Evolutionary conservation across 805 yeast genomes (phyloP), one percentile per base, ranked within the genome.

Genomic region (Maudiozyma turicensis): DNA sequence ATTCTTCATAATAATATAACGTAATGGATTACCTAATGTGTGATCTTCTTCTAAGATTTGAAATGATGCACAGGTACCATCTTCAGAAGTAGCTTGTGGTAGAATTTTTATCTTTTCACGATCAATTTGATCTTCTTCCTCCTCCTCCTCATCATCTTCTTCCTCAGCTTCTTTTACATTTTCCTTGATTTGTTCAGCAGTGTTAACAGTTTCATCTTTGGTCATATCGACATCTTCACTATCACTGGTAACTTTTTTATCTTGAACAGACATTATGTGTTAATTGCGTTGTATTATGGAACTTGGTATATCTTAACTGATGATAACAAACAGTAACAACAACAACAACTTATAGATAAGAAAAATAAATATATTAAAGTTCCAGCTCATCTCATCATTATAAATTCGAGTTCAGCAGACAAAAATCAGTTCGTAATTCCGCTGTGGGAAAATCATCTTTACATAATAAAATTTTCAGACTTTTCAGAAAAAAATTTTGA

Each of bases 1-100:
- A 63, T 93, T 93, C 71, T 91, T 90, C 95, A 93, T 89, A 58
- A 93, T 88, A 65, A 91, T 81, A 68, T 89, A 90, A 65, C 97
- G 81, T 47, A 93, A 76, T 6, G 98, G 85, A 62, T 93, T 93
- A 28, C 99, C 99, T 46, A 93, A 70, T 1, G 99, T 93, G 66
- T 93, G 99, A 69, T 93, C 99, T 68, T 93, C 99, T 57, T 89
- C 93, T 33, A 80, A 66, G 52, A 93, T 84, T 68, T 91, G 95
- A 72, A 93, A 93, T 5, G 96, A 87, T 0, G 95, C 96, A 30
- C 95, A 89, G 41, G 91, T 78, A 43, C 96, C 97, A 64, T 93
- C 98, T 54, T 86, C 93, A 3, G 95, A 53, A 9, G 91, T 78
- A 5, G 97, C 97, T 29, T 95, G 91, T 40, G 89, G 78, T 50